Evolutionary conservation across 176 grass and related monocot species (phyloP).

Genomic region (Zoysia pacifica): DNA sequence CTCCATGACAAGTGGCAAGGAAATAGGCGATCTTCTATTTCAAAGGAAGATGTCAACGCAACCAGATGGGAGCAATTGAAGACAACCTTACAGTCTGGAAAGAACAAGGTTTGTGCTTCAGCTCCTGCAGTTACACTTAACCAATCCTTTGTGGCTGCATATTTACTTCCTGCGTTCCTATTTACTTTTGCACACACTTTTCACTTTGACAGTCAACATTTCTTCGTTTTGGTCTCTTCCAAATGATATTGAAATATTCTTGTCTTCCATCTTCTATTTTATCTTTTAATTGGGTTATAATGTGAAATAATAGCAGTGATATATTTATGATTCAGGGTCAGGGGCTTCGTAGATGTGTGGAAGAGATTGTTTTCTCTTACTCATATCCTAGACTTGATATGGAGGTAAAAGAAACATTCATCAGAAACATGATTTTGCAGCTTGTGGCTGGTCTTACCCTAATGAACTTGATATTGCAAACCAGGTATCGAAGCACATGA

Average conservation of each 20-base stretch:
- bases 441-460: conserved; percentile 8
- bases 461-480: conserved; percentile 14
- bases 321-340: conserved; percentile 48
- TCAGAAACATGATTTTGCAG: conserved; percentile 1
- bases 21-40: conserved; percentile 79
- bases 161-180: not conserved
- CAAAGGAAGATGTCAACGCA: conserved; percentile 72
- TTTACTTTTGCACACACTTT: conserved; percentile 11
- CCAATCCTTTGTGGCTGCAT: not conserved
- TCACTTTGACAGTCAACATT: not conserved
- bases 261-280: conserved; percentile 1
- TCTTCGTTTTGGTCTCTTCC: conserved; percentile 7
- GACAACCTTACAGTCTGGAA: conserved; percentile 73
- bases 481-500: conserved; percentile 97
- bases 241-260: conserved; percentile 10
- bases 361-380: conserved; percentile 94
- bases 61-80: conserved; percentile 89
- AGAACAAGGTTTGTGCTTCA: conserved; percentile 69
- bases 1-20: conserved; percentile 81
- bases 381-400: conserved; percentile 98
- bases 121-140: not conserved
- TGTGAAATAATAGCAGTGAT: not conserved
- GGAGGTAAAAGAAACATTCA: conserved; percentile 58
- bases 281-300: conserved; percentile 5
- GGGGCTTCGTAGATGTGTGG: conserved; percentile 76